Evolutionary conservation across 31 red algal species (phyloP), one percentile per base, ranked within the genome.

Genomic region (Asparagopsis taxiformis): DNA sequence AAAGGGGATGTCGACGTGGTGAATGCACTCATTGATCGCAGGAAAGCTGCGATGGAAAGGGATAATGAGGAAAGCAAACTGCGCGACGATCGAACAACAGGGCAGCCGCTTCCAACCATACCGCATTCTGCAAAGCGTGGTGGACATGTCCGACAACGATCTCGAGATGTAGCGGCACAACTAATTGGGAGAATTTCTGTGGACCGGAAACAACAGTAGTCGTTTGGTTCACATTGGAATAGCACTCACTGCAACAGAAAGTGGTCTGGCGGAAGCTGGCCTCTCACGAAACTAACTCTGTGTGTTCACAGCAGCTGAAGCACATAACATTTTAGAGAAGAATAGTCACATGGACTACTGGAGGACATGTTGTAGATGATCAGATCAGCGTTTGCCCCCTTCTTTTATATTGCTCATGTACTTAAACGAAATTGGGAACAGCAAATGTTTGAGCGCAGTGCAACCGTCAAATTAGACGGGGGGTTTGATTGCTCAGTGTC

Each of bases 91-190:
- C 59, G 59, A 30, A 20, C 21, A 34, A 35, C 21, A 9, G 59
- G 34, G 30, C 28, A 63, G 59, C 59, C 59, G 21, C 30, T 63
- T 7, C 21, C 28, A 19, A 30, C n/a, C 59, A 8, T 3, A 16
- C 59, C n/a, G n/a, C n/a, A n/a, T n/a, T n/a, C 28, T 63, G 59
- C 25, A 0, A 22, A 63, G 31, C 0, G 59, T 6, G 21, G 51
- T 13, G 78, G 78, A 7, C 78, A 83, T 57, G 66, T 83, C 19
- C 78, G 78, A 13, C 78, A 83, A 37, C 78, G 78, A 36, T 83
- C 78, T 24, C 65, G 66, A 2, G 78, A 83, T 15, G 55, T 72
- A 15, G 78, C 78, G 54, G 33, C 52, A 35, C 64, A 83, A 21
- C 17, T 83, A 24, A 72, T 83, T 19, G 53, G 51, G 32, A 50